These are phyloP conservation scores for Setomelanomma holmii DNA, from an alignment of 2,329 filamentous ascomycete genomes.

Conservation along the genomic window DNA sequence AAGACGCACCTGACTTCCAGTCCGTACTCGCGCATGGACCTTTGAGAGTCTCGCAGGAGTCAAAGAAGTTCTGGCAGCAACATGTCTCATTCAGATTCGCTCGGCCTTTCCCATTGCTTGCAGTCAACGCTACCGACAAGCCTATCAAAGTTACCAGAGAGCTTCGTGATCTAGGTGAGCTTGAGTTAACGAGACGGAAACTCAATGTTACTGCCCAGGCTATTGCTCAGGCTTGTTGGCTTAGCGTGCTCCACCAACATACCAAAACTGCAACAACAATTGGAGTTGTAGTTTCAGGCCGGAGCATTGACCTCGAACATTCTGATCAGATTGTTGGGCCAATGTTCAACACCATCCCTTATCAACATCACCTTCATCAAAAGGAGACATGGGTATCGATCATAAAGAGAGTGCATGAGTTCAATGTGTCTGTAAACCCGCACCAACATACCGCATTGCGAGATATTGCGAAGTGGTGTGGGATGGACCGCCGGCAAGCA, in stretches of 20 bases:
- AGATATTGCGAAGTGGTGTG: constrained; percentile 81
- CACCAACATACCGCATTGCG: constrained; percentile 83
- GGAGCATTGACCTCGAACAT: constrained; percentile 71
- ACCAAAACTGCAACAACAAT: constrained; percentile 61
- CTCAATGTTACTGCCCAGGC: constrained; percentile 81
- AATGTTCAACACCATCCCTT: constrained; percentile 89
- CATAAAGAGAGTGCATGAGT: constrained; percentile 71
- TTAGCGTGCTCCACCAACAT: constrained; percentile 65
- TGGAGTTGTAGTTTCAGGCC: constrained; percentile 80
- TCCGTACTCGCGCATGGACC: constrained; percentile 75
- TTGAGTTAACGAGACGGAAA: constrained; percentile 57
- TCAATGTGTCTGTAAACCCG: constrained; percentile 70
- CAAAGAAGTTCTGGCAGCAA: constrained; percentile 71
- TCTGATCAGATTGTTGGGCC: constrained; percentile 77
- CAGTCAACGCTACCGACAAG: constrained; percentile 18
- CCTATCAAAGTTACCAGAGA: constrained; percentile 37
- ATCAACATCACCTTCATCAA: constrained; percentile 58
- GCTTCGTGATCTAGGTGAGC: constrained; percentile 56
- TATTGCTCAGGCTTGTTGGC: constrained; percentile 77
- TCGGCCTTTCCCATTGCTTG: constrained; percentile 37
- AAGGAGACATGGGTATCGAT: constrained; percentile 66
- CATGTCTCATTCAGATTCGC: constrained; percentile 56
- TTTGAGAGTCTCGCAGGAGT: constrained; percentile 58
- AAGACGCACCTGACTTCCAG: constrained; percentile 64
- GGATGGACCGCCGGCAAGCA: constrained; percentile 58